Base-by-base conservation (phyloP, 2,329 filamentous ascomycete genomes). In the Talaromyces atroroseus region DNA sequence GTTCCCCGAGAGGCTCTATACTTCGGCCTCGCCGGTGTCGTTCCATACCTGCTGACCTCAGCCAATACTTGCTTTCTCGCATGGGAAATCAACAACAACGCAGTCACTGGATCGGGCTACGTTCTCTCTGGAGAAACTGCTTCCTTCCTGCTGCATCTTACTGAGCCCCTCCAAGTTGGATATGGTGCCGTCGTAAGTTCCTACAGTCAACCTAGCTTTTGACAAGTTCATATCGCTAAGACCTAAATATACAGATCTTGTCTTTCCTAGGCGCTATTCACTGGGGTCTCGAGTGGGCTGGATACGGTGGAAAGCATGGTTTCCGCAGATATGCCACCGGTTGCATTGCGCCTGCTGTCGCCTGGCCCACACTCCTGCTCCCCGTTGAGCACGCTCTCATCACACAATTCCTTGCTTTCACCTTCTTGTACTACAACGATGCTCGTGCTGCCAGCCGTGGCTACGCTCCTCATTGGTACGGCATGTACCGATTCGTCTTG, bases 231-330 rank as follows among this genome's bases (percentile, higher is more conserved):
- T 47, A 48, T 38, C 48, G n/a, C 36, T 36, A 38, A 40, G 29
- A 8, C 10, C 50, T 49, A 36, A 46, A 38, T 10, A 23, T 54
- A 24, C 60, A 88, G 85, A 94, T 96, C 65, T 88, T 96, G 65
- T 95, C 91, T 26, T 96, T 96, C 79, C 82, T 96, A 1, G 92
- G 92, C 46, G 92, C 92, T 34, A 86, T 96, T 66, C 92, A 96
- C 74, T 96, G 92, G 88, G 92, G 92, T 56, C 80, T 96, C 18
- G 91, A 96, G 74, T 95, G 87, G 71, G 88, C 88, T 51, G 77
- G 87, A 75, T 86, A 80, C 71, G 76, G 86, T 72, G 73, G 82
- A 67, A 65, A 81, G 60, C 86, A 88, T 57, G 88, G 89, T 53
- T 89, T 88, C 64, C 84, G 84, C 64, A 87, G 92, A 60, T 96